A percentile compares a stretch with the other conserved stretches of the same genome.
phyloP scores from a whole-genome alignment of 2,329 filamentous ascomycete genomes.

The Aspergillus quadricinctus region DNA sequence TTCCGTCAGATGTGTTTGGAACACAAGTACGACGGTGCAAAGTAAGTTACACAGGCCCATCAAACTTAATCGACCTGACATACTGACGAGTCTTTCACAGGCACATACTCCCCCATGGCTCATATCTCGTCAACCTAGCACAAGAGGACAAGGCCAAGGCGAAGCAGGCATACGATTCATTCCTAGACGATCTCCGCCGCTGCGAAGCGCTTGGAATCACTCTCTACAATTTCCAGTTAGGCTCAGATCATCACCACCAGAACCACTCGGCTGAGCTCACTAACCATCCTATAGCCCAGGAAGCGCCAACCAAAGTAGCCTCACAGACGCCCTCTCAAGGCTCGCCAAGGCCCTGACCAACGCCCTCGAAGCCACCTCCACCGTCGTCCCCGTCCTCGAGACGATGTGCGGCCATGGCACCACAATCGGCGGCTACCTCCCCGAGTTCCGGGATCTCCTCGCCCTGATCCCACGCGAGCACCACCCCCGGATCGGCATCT shows the following conservation, averaged over 20 bases:
- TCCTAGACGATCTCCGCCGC: slow-evolving; percentile 80
- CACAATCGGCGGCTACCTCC: slow-evolving; percentile 77
- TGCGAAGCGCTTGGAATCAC: slow-evolving; percentile 82
- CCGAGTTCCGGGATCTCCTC: slow-evolving; percentile 84
- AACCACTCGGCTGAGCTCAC: neutral
- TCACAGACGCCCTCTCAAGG: slow-evolving; percentile 66
- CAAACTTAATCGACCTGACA: neutral
- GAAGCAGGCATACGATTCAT: slow-evolving; percentile 76
- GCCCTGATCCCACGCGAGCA: slow-evolving; percentile 63
- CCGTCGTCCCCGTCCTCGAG: slow-evolving; percentile 80
- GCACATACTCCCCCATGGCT: slow-evolving; percentile 85
- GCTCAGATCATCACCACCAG: slow-evolving; percentile 8
- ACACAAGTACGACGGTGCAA: slow-evolving; percentile 66
- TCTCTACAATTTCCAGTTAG: slow-evolving; percentile 90
- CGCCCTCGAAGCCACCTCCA: slow-evolving; percentile 69
- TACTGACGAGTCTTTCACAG: slow-evolving; percentile 25
- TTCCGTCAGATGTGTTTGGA: slow-evolving; percentile 67
- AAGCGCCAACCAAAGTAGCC: slow-evolving; percentile 65
- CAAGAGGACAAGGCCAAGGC: slow-evolving; percentile 76
- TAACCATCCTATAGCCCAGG: slow-evolving; percentile 56
- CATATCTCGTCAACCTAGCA: slow-evolving; percentile 93
- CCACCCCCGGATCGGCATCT: slow-evolving; percentile 83
- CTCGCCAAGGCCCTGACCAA: slow-evolving; percentile 80
- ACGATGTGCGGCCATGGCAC: slow-evolving; percentile 94
- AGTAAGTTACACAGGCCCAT: slow-evolving; percentile 28